phyloP scores from a whole-genome alignment of 2,329 filamentous ascomycete species.

The Tolypocladium guangdongense region DNA sequence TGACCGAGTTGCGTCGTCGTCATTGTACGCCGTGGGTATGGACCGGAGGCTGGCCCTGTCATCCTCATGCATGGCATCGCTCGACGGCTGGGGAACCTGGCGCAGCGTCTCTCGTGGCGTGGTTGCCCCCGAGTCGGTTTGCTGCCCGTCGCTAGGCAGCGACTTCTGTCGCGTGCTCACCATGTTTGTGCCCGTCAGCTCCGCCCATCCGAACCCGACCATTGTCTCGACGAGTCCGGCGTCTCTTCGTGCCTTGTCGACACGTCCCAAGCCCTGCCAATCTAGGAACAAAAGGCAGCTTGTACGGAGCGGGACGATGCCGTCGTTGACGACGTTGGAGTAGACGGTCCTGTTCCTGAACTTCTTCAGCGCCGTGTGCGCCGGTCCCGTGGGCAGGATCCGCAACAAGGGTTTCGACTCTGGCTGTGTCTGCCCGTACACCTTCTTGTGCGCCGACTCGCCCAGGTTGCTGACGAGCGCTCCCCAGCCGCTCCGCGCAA shows the following conservation, averaged over 20 bases:
- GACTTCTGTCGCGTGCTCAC: slow-evolving; percentile 32
- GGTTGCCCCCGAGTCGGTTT: slow-evolving; percentile 20
- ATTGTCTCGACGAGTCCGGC: slow-evolving; percentile 88
- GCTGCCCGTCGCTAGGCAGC: slow-evolving; percentile 23
- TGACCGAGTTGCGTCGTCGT: slow-evolving; percentile 13
- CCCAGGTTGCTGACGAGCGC: slow-evolving; percentile 76
- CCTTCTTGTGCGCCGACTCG: slow-evolving; percentile 50
- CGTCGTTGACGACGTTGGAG: slow-evolving; percentile 95
- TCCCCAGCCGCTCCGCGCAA: slow-evolving; percentile 78
- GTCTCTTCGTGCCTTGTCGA: slow-evolving; percentile 87
- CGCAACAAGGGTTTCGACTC: slow-evolving; percentile 81
- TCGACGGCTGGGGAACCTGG: slow-evolving; percentile 61
- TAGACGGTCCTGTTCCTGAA: slow-evolving; percentile 89
- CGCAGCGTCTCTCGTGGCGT: slow-evolving; percentile 29
- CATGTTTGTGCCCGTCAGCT: slow-evolving; percentile 66
- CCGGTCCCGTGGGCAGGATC: slow-evolving; percentile 83
- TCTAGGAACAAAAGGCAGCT: slow-evolving; percentile 95
- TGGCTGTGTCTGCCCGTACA: slow-evolving; percentile 53
- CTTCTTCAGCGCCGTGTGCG: slow-evolving; percentile 74
- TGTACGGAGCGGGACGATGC: slow-evolving; percentile 87
- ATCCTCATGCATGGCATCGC: slow-evolving; percentile 56
- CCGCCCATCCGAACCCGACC: slow-evolving; percentile 89
- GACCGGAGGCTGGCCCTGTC: slow-evolving; percentile 47
- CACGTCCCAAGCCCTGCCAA: slow-evolving; percentile 86
- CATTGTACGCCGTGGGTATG: slow-evolving; percentile 19